These are phyloP conservation scores for Rubus idaeus DNA, from an alignment of 306 rosid genomes.

Conservation along the genomic window DNA sequence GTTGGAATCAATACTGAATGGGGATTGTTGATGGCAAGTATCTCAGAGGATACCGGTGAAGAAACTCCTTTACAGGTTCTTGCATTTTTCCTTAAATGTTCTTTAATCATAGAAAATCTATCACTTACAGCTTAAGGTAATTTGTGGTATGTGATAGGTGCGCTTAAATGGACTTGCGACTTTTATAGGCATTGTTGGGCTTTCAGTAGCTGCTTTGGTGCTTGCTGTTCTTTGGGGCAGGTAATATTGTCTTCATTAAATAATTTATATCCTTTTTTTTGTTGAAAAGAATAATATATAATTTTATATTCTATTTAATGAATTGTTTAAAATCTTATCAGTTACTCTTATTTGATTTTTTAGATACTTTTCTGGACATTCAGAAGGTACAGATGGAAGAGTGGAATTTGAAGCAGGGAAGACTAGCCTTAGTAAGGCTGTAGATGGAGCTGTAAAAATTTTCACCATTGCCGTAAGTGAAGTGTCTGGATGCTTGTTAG, in stretches of 20 bases:
- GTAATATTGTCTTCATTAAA: conserved; percentile 38
- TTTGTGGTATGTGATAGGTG: conserved; percentile 57
- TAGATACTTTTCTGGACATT: conserved; percentile 81
- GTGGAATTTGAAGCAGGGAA: conserved; percentile 46
- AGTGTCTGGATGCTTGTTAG: conserved; percentile 22
- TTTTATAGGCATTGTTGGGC: conserved; percentile 94
- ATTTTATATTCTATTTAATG: conserved; percentile 7
- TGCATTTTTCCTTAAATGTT: conserved; percentile 19
- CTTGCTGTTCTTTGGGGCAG: conserved; percentile 81
- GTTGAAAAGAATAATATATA: not conserved
- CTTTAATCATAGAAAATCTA: conserved; percentile 11
- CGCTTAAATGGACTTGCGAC: conserved; percentile 99
- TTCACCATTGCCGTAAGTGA: conserved; percentile 92
- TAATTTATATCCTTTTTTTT: not conserved
- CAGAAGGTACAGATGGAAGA: conserved; percentile 46
- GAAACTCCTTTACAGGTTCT: conserved; percentile 97
- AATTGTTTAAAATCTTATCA: conserved; percentile 21
- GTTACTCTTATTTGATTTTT: conserved; percentile 30
- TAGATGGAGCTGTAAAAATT: conserved; percentile 72
- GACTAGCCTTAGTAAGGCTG: conserved; percentile 52
- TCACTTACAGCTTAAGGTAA: conserved; percentile 19
- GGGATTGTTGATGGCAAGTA: conserved; percentile 99
- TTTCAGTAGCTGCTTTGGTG: conserved; percentile 74
- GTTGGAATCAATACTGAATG: conserved; percentile 99
- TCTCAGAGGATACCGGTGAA: conserved; percentile 94